Conservation (phyloP, 192 early-diverging fungal genomes). For the Backusella tuberculispora region DNA sequence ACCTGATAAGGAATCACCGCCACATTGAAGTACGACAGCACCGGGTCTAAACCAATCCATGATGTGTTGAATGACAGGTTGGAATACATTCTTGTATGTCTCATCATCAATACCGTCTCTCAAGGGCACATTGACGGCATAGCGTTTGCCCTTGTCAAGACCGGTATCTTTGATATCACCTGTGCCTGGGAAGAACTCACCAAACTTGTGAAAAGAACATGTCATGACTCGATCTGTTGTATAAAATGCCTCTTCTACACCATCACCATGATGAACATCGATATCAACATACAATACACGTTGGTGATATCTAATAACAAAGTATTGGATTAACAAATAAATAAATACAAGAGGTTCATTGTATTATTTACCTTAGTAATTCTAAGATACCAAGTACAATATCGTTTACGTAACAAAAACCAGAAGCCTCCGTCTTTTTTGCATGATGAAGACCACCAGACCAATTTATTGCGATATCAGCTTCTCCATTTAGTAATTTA, state of each 20-base stretch:
- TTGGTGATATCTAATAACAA: conserved; percentile 64
- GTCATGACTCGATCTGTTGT: conserved; percentile 99
- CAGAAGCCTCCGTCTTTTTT: conserved; percentile 84
- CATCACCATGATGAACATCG: conserved; percentile 99
- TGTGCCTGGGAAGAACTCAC: conserved; percentile 98
- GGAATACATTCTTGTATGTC: conserved; percentile 90
- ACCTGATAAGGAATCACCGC: conserved; percentile 92
- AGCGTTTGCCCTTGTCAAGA: conserved; percentile 84
- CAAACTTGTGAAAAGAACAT: conserved; percentile 97
- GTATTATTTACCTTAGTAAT: conserved; percentile 63
- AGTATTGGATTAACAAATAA: not conserved
- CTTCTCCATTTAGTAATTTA: conserved; percentile 58
- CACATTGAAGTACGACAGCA: conserved; percentile 93
- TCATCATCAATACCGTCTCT: conserved; percentile 93
- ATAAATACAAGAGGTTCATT: not conserved
- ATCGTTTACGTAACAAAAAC: conserved; percentile 97
- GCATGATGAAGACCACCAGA: conserved; percentile 88
- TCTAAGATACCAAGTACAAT: conserved; percentile 90
- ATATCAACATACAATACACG: conserved; percentile 98
- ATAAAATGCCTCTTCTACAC: conserved; percentile 99
- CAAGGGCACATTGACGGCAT: conserved; percentile 96
- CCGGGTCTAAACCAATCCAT: conserved; percentile 95
- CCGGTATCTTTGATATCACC: conserved; percentile 97
- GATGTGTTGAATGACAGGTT: conserved; percentile 75
- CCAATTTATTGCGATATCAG: conserved; percentile 85